Evolutionary conservation across 345 rosid genomes (phyloP).

Genomic region (Microthlaspi erraticum): DNA sequence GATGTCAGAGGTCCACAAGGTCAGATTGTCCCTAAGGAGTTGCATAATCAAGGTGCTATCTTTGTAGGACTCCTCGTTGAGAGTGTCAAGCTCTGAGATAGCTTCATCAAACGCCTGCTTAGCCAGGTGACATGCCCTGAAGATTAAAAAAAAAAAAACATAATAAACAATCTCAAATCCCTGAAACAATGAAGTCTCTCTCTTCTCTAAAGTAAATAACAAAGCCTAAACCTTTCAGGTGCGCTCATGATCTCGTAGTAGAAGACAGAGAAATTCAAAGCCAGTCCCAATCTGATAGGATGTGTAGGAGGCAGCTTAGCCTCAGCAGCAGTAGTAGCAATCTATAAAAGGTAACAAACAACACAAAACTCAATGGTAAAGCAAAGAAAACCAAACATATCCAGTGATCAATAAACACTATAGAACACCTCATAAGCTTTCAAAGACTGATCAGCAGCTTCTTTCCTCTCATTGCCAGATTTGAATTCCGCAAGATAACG

Average conservation of each 20-base stretch:
- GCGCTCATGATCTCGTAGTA: conserved; percentile 79
- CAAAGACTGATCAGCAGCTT: conserved; percentile 66
- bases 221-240: conserved; percentile 64
- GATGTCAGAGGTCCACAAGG: conserved; percentile 77
- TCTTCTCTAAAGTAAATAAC: neutral
- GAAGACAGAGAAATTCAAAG: conserved; percentile 77
- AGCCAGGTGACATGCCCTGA: conserved; percentile 79
- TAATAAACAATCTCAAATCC: conserved; percentile 24
- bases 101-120: conserved; percentile 79
- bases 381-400: neutral
- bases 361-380: conserved; percentile 4
- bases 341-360: conserved; percentile 45
- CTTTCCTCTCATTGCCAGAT: conserved; percentile 57
- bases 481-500: conserved; percentile 69
- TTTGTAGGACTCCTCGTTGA: conserved; percentile 74
- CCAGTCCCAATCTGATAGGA: conserved; percentile 79
- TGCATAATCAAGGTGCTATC: conserved; percentile 84
- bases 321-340: conserved; percentile 63
- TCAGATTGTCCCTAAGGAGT: conserved; percentile 74
- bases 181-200: conserved; percentile 8
- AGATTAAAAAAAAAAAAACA: neutral
- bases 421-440: conserved; percentile 66
- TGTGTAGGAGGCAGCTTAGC: conserved; percentile 68
- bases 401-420: conserved; percentile 1
- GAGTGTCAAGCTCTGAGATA: conserved; percentile 69